These are phyloP conservation scores for Linnemannia schmuckeri DNA, from an alignment of 192 early-diverging fungal genomes.

Conservation along the genomic window DNA sequence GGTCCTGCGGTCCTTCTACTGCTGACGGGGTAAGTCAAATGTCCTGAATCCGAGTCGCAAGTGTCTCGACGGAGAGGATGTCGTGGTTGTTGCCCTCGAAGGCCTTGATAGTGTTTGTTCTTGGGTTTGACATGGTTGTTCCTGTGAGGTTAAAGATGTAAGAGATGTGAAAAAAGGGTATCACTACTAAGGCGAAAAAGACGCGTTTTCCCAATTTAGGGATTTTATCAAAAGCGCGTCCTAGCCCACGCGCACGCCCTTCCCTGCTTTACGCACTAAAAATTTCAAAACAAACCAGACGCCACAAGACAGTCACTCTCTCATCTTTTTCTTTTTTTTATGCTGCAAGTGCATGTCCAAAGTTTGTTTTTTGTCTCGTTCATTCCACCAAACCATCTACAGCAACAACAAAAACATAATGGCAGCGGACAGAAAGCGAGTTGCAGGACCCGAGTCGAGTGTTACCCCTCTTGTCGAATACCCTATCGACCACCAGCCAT, in stretches of 20 bases:
- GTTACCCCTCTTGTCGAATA: constrained; percentile 63
- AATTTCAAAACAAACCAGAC: constrained; percentile 8
- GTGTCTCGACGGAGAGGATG: too few species aligned
- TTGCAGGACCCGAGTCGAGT: constrained; percentile 66
- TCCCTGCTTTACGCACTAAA: neutral
- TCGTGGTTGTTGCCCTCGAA: too few species aligned
- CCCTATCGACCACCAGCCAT: constrained; percentile 40
- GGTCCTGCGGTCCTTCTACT: too few species aligned
- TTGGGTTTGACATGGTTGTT: too few species aligned
- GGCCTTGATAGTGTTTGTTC: too few species aligned
- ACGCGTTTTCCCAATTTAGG: constrained; percentile 6
- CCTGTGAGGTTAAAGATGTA: too few species aligned
- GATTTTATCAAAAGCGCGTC: neutral
- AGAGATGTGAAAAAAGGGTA: too few species aligned
- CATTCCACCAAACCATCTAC: neutral
- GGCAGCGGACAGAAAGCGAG: constrained; percentile 65
- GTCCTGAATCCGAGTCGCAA: too few species aligned
- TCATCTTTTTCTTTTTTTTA: neutral
- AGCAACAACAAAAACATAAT: neutral
- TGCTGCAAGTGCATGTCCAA: neutral
- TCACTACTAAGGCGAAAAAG: constrained; percentile 6
- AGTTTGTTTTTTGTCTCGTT: neutral
- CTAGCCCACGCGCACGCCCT: neutral
- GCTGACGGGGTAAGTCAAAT: too few species aligned
- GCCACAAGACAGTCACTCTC: neutral